Evolutionary conservation across 2,329 filamentous ascomycete genomes (phyloP), one percentile per base, ranked within the genome.

Genomic region (Cladosporium sp.): DNA sequence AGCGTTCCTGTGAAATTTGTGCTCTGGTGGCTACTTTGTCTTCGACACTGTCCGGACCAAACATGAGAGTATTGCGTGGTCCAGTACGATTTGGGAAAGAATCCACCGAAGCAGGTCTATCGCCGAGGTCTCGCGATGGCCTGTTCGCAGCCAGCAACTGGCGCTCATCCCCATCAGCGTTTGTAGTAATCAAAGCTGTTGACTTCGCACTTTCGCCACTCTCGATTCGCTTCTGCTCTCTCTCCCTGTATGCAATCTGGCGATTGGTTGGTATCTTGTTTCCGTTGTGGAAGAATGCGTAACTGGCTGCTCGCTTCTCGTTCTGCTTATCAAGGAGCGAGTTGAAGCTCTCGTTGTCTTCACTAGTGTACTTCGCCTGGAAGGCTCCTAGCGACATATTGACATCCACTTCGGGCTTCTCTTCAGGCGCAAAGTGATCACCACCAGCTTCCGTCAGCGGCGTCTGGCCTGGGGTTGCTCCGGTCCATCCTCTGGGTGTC

Each of bases 291-390:
- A 97, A 79, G 89, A 93, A 97, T 1, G 86, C 86, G 69, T 96
- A 89, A 67, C 93, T 96, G 68, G 92, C 88, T 0, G 89, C 87
- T 52, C 82, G 84, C 72, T 92, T 93, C 61, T 87, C 82, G 69
- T 97, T 99, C 69, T 97, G 91, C 68, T 87, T 89, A 75, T 99
- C 94, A 28, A 97, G 79, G 1, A 99, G 80, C 66, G 88, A 88
- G 74, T 96, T 96, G 77, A 99, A 97, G 66, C 90, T 95, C 71
- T 97, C 94, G 70, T 97, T 97, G 72, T 99, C 94, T 74, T 99
- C 94, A 69, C 91, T 96, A 1, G 93, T 99, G 75, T 97, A 97
- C 65, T 90, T 93, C 3, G 89, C 83, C 70, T 99, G 94, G 68
- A 97, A 99, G 1, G 87, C 84, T 55, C 87, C 85, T 1, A 99